phyloP scores from a whole-genome alignment of 352 stramenopile species.

The Achlya hypogyna region DNA sequence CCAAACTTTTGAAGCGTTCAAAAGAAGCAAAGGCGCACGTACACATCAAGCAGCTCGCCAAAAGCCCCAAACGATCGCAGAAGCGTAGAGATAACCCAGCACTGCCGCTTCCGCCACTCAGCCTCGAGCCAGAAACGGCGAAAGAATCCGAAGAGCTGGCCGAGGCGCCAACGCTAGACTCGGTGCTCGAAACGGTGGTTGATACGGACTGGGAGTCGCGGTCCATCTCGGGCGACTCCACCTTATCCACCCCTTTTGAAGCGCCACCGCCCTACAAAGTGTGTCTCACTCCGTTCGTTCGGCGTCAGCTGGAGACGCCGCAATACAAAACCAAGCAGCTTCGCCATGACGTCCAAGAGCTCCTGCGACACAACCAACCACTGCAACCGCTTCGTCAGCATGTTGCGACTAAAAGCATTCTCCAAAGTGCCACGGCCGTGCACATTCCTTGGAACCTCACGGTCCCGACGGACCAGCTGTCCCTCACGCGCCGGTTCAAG shows the following conservation, averaged over 20 bases:
- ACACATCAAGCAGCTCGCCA: not conserved
- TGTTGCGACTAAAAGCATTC: conserved; percentile 24
- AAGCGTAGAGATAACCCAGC: not conserved
- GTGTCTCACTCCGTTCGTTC: conserved; percentile 14
- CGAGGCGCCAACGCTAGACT: not conserved
- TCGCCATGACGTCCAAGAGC: conserved; percentile 10
- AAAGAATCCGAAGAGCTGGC: not conserved
- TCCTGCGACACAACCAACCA: not conserved
- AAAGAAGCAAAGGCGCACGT: not conserved
- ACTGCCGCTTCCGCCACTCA: not conserved
- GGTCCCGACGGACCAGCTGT: conserved; percentile 26
- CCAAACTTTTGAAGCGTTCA: not conserved
- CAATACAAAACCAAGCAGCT: not conserved
- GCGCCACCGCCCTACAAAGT: not conserved
- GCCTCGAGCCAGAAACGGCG: not conserved
- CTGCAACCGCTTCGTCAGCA: not conserved
- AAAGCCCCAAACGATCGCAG: not conserved
- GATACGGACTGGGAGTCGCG: not conserved
- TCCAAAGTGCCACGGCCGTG: conserved; percentile 22
- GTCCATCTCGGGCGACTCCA: not conserved
- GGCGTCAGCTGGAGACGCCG: conserved; percentile 12
- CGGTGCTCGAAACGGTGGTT: not conserved
- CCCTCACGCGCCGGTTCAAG: conserved; percentile 7
- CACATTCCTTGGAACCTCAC: conserved; percentile 65
- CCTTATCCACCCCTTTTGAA: not conserved